These are phyloP conservation scores for Spathaspora boniae DNA, from an alignment of 805 yeast species.

Conservation along the genomic window DNA sequence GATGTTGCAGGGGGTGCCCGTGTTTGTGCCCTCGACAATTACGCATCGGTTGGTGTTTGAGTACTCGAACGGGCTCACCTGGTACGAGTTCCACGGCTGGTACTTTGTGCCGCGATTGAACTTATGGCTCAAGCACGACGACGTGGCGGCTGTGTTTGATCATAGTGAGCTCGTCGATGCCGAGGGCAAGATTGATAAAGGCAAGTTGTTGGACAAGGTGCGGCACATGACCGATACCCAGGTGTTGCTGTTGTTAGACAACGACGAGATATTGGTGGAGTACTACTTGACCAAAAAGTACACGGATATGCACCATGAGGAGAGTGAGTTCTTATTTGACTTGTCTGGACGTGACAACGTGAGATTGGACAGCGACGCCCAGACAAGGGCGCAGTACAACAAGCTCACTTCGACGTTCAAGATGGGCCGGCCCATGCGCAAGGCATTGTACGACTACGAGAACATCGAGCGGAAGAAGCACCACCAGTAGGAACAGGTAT, in stretches of 20 bases:
- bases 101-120: constrained; percentile 21
- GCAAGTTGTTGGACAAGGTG: constrained; percentile 18
- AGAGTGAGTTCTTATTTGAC: constrained; percentile 16
- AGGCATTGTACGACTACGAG: constrained; percentile 22
- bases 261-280: constrained; percentile 20
- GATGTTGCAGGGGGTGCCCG: constrained; percentile 50
- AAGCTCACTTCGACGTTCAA: constrained; percentile 18
- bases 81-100: constrained; percentile 15
- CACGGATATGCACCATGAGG: constrained; percentile 20
- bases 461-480: too few species aligned
- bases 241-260: constrained; percentile 16
- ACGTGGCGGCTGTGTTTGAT: constrained; percentile 1
- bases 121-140: constrained; percentile 16
- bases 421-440: constrained; percentile 22
- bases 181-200: constrained; percentile 8
- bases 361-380: constrained; percentile 12
- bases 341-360: constrained; percentile 13
- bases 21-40: constrained; percentile 23
- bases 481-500: too few species aligned
- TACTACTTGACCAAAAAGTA: constrained; percentile 21
- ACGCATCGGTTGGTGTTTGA: constrained; percentile 22
- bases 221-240: constrained; percentile 15
- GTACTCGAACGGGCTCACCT: constrained; percentile 19
- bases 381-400: constrained; percentile 14
- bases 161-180: constrained; percentile 10